Percentiles rank a stretch among this genome's conserved stretches.
Conservation (phyloP, 805 yeast genomes). For the Metschnikowia arizonensis region DNA sequence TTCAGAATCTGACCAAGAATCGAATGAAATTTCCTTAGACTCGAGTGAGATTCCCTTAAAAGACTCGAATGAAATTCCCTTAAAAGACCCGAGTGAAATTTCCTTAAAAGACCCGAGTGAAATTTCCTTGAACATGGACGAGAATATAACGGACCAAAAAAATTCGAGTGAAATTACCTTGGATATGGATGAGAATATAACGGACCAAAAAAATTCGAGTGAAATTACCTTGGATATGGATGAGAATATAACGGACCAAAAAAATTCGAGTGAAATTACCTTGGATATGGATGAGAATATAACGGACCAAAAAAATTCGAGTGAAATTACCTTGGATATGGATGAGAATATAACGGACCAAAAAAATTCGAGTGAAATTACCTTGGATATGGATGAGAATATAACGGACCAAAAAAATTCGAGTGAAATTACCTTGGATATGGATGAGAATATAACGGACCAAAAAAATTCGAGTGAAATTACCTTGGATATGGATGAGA, state of each 20-base stretch:
- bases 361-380: neutral
- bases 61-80: neutral
- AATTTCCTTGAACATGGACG: neutral
- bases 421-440: too few relatives aligned
- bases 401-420: too few relatives aligned
- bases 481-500: neutral
- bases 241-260: neutral
- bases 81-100: neutral
- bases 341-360: too few relatives aligned
- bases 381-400: neutral
- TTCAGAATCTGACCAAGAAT: neutral
- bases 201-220: too few relatives aligned
- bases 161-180: conserved; percentile 23
- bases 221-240: conserved; percentile 2
- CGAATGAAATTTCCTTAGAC: too few relatives aligned
- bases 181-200: conserved; percentile 20
- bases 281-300: neutral
- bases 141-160: too few relatives aligned
- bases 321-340: neutral
- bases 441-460: neutral
- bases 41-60: neutral
- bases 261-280: neutral
- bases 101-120: neutral
- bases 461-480: neutral
- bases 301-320: too few relatives aligned